Evolutionary conservation across 352 stramenopile genomes (phyloP), one percentile per base, ranked within the genome.

Genomic region (Pythium scleroteichum): DNA sequence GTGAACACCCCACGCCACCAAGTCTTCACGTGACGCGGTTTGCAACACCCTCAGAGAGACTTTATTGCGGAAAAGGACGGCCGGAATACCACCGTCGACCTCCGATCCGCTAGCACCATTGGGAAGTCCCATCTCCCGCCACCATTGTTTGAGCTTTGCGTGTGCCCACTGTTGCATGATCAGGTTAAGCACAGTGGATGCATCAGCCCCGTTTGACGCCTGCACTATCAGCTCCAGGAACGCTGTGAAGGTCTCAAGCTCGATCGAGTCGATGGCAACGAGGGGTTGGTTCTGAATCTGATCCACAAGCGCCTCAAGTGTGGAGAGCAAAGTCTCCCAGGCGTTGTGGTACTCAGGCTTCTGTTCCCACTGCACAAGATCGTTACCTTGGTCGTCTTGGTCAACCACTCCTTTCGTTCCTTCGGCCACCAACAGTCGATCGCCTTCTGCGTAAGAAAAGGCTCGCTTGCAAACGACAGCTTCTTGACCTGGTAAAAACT

Each of bases 141-240:
- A 90, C 81, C 81, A 90, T 44, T 65, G 67, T 55, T 78, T 78
- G 22, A 90, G 51, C 46, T 71, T 78, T 17, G 78, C 66, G 59
- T 85, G 68, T 10, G 73, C 65, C 81, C 81, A 90, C 23, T 73
- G 59, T 49, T 65, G 50, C 19, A 65, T 48, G 20, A 65, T 23
- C 24, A 65, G 39, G 4, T 45, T 59, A 33, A 70, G 27, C n/a
- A 66, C 51, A n/a, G 22, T 39, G 13, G 50, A 48, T 4, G 48
- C 40, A 53, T 68, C 50, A 0, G 53, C 29, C 12, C 53, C 55
- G n/a, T 59, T 63, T 3, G 61, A 59, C 0, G 78, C 58, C 46
- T 88, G 80, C 1, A 84, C 68, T 42, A 87, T 63, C 40, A 79
- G 80, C 47, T 87, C 76, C 26, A 85, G 77, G 20, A 90, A 82